A percentile compares a stretch with the other conserved stretches of the same genome.
These are phyloP conservation scores for Asterophora lycoperdoides DNA, from an alignment of 768 basidiomycete genomes.

Conservation along the genomic window DNA sequence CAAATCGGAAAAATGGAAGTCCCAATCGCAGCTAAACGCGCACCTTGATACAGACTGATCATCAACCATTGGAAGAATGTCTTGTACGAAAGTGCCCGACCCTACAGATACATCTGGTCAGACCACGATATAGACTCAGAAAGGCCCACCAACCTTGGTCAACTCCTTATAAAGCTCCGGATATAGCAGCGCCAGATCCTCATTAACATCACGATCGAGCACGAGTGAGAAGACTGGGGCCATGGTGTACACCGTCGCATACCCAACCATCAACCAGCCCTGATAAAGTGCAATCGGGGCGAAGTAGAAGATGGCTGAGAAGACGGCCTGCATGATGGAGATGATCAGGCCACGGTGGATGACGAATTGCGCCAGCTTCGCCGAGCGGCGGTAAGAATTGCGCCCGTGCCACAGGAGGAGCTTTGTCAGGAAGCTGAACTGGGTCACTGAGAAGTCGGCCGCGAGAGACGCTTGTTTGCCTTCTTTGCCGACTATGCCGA, in stretches of 20 bases:
- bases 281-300: conserved; percentile 97
- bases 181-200: conserved; percentile 91
- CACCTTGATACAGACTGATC: conserved; percentile 97
- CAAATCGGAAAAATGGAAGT: conserved; percentile 1
- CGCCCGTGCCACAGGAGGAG: conserved; percentile 98
- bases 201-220: conserved; percentile 91
- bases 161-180: conserved; percentile 98
- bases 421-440: conserved; percentile 94
- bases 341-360: conserved; percentile 97
- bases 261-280: conserved; percentile 96
- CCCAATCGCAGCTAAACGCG: conserved; percentile 4
- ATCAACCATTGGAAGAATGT: conserved; percentile 98
- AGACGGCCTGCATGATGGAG: conserved; percentile 96
- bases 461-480: conserved; percentile 99
- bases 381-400: conserved; percentile 96
- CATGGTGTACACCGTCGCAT: conserved; percentile 97
- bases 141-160: conserved; percentile 67
- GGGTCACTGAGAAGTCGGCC: conserved; percentile 96
- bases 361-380: conserved; percentile 97
- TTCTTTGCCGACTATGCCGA: conserved; percentile 98
- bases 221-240: conserved; percentile 97
- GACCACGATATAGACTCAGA: neutral
- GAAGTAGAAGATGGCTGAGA: conserved; percentile 89
- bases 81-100: conserved; percentile 91
- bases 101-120: conserved; percentile 41